A percentile compares a stretch with the other conserved stretches of the same genome.
Conservation (phyloP, 2,329 filamentous ascomycete species). For the Peltaster fructicola region DNA sequence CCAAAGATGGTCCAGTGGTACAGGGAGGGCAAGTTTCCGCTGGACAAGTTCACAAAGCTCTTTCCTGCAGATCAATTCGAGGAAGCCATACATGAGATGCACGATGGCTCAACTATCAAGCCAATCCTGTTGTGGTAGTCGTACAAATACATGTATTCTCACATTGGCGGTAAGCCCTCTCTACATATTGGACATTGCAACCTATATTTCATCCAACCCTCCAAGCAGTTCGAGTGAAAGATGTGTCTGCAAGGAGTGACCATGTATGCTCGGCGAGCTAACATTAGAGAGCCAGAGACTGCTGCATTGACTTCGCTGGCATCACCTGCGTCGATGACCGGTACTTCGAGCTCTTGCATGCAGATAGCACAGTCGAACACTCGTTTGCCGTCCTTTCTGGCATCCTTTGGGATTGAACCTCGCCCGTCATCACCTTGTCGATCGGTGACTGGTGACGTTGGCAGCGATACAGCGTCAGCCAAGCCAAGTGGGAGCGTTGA, state of each 20-base stretch:
- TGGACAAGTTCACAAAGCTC: slow-evolving; percentile 28
- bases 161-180: slow-evolving; percentile 73
- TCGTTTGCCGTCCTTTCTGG: slow-evolving; percentile 37
- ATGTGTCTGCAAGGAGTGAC: slow-evolving; percentile 93
- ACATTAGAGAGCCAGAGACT: slow-evolving; percentile 35
- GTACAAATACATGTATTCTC: slow-evolving; percentile 15
- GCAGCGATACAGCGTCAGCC: slow-evolving; percentile 7
- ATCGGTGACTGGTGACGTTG: slow-evolving; percentile 11
- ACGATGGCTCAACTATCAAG: slow-evolving; percentile 23
- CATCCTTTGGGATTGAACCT: slow-evolving; percentile 20
- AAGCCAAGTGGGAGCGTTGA: slow-evolving; percentile 58
- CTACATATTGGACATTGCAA: slow-evolving; percentile 91
- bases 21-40: slow-evolving; percentile 28
- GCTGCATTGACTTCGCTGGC: slow-evolving; percentile 26
- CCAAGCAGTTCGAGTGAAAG: slow-evolving; percentile 79
- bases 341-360: slow-evolving; percentile 77
- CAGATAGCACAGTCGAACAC: slow-evolving; percentile 89
- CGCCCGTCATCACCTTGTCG: too few relatives aligned
- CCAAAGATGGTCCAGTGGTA: slow-evolving; percentile 34
- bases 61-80: slow-evolving; percentile 26
- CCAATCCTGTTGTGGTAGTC: slow-evolving; percentile 24
- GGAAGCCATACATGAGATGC: slow-evolving; percentile 26
- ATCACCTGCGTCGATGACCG: slow-evolving; percentile 44
- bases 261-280: slow-evolving; percentile 80
- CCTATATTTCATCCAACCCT: slow-evolving; percentile 89